phyloP scores from a whole-genome alignment of 2,329 filamentous ascomycete species.

The Anisogramma anomala region DNA sequence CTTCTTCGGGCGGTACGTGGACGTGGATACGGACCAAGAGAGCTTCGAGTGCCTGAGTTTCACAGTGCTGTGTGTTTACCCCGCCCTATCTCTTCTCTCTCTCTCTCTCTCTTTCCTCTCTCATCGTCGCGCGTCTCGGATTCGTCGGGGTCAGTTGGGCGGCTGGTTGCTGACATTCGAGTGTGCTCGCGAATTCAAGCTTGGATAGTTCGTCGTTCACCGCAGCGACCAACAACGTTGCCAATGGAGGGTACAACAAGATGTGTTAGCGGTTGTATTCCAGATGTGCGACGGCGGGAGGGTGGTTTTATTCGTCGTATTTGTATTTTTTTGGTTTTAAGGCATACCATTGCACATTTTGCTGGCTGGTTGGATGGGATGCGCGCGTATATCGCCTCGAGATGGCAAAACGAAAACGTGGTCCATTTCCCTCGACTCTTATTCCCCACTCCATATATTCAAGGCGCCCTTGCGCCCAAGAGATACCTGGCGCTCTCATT shows the following conservation, averaged over 20 bases:
- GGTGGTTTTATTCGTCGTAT: not conserved
- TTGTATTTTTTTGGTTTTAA: not conserved
- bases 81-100: no score
- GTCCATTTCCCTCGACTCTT: no score
- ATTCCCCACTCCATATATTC: not conserved
- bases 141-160: no score
- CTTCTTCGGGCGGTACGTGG: slow-evolving; percentile 20
- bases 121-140: no score
- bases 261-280: slow-evolving; percentile 14
- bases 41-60: slow-evolving; percentile 14
- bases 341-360: no score
- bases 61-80: slow-evolving; percentile 8
- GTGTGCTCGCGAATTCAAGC: slow-evolving; percentile 9
- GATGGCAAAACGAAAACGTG: no score
- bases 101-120: no score
- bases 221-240: slow-evolving; percentile 14
- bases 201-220: slow-evolving; percentile 17
- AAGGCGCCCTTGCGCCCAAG: no score
- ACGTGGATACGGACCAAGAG: slow-evolving; percentile 9
- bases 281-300: not conserved
- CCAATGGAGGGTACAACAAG: slow-evolving; percentile 19
- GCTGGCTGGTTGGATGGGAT: no score
- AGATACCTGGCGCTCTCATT: no score
- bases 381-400: no score
- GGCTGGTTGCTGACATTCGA: not conserved